Evolutionary conservation across 1,284 basidiomycete species (phyloP).

Genomic region (Malassezia yamatoensis): DNA sequence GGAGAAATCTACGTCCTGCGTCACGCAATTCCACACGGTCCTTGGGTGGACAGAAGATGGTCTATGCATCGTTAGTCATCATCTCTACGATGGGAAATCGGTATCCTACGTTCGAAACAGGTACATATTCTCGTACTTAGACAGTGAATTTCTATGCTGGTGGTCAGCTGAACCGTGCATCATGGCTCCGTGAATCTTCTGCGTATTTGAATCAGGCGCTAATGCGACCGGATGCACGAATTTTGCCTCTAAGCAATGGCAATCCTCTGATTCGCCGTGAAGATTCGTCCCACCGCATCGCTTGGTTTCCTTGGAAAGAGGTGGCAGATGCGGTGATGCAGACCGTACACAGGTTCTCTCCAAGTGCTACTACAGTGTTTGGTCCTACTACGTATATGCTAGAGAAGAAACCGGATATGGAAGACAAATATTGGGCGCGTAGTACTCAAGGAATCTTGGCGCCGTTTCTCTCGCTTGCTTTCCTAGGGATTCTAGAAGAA

Average conservation of each 20-base stretch:
- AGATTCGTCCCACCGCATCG: conserved; percentile 22
- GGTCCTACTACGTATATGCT: conserved; percentile 31
- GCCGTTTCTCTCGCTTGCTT: conserved; percentile 27
- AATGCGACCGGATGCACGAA: conserved; percentile 31
- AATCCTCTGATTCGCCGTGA: conserved; percentile 38
- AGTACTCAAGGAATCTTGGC: conserved; percentile 30
- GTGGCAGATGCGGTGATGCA: conserved; percentile 30
- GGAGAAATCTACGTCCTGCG: too few relatives aligned
- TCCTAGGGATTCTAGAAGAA: conserved; percentile 36
- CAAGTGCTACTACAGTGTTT: conserved; percentile 18
- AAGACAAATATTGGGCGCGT: conserved; percentile 20
- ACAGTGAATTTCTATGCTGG: conserved; percentile 41
- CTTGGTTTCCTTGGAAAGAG: conserved; percentile 38
- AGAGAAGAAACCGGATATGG: not conserved
- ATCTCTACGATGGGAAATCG: not conserved
- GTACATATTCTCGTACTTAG: not conserved
- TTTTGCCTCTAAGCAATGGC: conserved; percentile 42
- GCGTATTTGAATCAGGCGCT: conserved; percentile 46
- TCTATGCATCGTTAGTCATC: not conserved
- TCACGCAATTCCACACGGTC: too few relatives aligned
- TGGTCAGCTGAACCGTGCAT: conserved; percentile 36
- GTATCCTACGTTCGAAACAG: conserved; percentile 4
- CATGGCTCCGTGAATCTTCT: conserved; percentile 41
- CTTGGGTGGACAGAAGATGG: too few relatives aligned
- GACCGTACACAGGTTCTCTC: conserved; percentile 20